Conservation (phyloP, 1,284 basidiomycete species). For the Mycosarcoma mackinlayi region DNA sequence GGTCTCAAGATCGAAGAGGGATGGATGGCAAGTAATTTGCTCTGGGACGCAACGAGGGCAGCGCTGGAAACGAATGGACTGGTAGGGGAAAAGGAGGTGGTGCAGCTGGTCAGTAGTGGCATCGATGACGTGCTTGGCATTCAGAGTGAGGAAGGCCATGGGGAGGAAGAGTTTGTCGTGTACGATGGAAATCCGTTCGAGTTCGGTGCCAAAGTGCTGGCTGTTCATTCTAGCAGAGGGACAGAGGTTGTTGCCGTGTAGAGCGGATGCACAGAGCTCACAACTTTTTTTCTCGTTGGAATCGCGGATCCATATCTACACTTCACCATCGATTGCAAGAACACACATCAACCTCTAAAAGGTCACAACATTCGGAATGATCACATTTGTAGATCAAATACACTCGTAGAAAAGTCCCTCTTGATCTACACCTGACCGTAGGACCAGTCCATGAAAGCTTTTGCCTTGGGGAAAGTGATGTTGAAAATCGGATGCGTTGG, state of each 20-base stretch:
- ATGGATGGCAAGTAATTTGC: slow-evolving; percentile 76
- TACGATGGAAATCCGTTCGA: slow-evolving; percentile 74
- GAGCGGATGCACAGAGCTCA: neutral
- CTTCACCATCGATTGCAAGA: too few species aligned
- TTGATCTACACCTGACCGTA: slow-evolving; percentile 39
- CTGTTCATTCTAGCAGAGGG: slow-evolving; percentile 66
- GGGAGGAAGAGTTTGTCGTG: slow-evolving; percentile 75
- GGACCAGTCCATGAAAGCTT: slow-evolving; percentile 58
- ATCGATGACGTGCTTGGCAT: slow-evolving; percentile 76
- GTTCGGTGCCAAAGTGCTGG: slow-evolving; percentile 75
- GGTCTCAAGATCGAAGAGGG: slow-evolving; percentile 75
- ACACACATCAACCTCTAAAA: too few species aligned
- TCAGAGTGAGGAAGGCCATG: slow-evolving; percentile 43
- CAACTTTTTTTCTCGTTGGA: neutral
- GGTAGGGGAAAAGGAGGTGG: slow-evolving; percentile 72
- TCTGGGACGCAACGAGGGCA: slow-evolving; percentile 73
- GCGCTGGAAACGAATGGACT: slow-evolving; percentile 47
- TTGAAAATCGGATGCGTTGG: slow-evolving; percentile 63
- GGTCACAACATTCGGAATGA: too few species aligned
- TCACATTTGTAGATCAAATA: too few species aligned
- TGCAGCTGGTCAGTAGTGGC: slow-evolving; percentile 75
- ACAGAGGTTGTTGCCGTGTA: slow-evolving; percentile 44
- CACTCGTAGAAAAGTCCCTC: neutral
- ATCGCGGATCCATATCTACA: too few species aligned
- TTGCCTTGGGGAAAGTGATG: slow-evolving; percentile 50